Conservation (phyloP, 352 stramenopile genomes). For the Globisporangium megalacanthum region DNA sequence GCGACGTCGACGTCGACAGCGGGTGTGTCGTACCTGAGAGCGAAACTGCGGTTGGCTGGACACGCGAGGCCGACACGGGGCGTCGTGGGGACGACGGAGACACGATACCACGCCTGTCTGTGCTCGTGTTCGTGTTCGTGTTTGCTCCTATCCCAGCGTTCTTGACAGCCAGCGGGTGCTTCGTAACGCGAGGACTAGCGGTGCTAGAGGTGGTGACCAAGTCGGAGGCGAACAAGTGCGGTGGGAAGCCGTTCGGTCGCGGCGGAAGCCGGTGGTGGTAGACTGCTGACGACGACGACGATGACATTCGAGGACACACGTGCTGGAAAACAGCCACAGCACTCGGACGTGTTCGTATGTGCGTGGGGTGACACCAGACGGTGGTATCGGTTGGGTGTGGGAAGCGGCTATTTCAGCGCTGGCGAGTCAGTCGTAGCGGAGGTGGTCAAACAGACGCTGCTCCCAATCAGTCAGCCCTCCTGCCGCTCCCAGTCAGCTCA, state of each 20-base stretch:
- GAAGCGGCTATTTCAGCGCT: too few relatives aligned
- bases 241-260: constrained; percentile 1
- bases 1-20: neutral
- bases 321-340: too few relatives aligned
- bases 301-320: constrained; percentile 2
- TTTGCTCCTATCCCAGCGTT: neutral
- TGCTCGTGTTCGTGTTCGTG: neutral
- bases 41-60: constrained; percentile 17
- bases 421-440: too few relatives aligned
- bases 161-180: constrained; percentile 10
- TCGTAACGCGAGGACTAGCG: constrained; percentile 26
- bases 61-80: constrained; percentile 32
- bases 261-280: constrained; percentile 3
- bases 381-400: too few relatives aligned
- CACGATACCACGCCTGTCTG: neutral
- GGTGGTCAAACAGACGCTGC: too few relatives aligned
- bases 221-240: neutral
- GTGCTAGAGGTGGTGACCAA: neutral
- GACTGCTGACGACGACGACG: neutral
- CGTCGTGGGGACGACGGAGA: constrained; percentile 18
- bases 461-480: too few relatives aligned
- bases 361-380: too few relatives aligned
- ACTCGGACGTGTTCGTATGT: too few relatives aligned
- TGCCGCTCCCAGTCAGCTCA: too few relatives aligned
- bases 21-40: neutral